Base-by-base conservation (phyloP, 2,329 filamentous ascomycete genomes). In the Lachnellula suecica region DNA sequence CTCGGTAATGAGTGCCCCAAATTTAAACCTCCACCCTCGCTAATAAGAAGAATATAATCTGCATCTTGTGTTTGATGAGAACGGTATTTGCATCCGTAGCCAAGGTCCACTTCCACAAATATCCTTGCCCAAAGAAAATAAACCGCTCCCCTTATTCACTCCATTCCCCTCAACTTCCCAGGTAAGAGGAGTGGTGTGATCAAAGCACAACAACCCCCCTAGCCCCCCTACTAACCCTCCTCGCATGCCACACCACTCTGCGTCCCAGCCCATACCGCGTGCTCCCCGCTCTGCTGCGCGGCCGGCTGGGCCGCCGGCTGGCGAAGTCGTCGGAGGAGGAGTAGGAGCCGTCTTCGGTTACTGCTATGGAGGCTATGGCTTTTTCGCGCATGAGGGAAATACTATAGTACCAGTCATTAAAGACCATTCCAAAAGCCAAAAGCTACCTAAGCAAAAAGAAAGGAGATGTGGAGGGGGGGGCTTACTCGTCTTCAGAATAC, bases 401-500 rank as follows among this genome's bases (percentile, higher is more conserved):
- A 25, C 64, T 67, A 35, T 37, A n/a, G 13, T n/a, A n/a, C n/a
- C n/a, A n/a, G n/a, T n/a, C n/a, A n/a, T n/a, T n/a, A n/a, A n/a
- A n/a, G n/a, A n/a, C n/a, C n/a, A n/a, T n/a, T n/a, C n/a, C n/a
- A n/a, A n/a, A n/a, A n/a, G n/a, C n/a, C n/a, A n/a, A n/a, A n/a
- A n/a, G n/a, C n/a, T n/a, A n/a, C n/a, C n/a, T 20, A 31, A 38
- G 49, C 15, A 38, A 47, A 47, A 47, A 20, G 11, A 45, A 48
- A 20, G 7, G 37, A 13, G 29, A 20, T 43, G 17, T 15, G 11
- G 11, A 11, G 23, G 44, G 38, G 51, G 25, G 4, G 27, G 71
- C 80, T 68, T 74, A 84, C 81, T 85, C 80, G 59, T 83, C 79
- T 58, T 81, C 74, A 42, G 77, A 78, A 38, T 84, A 71, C 35